Percentiles rank a stretch among this genome's conserved stretches.
These are phyloP conservation scores for Phyllostachys edulis DNA, from an alignment of 176 grass and related monocot species.

Conservation along the genomic window DNA sequence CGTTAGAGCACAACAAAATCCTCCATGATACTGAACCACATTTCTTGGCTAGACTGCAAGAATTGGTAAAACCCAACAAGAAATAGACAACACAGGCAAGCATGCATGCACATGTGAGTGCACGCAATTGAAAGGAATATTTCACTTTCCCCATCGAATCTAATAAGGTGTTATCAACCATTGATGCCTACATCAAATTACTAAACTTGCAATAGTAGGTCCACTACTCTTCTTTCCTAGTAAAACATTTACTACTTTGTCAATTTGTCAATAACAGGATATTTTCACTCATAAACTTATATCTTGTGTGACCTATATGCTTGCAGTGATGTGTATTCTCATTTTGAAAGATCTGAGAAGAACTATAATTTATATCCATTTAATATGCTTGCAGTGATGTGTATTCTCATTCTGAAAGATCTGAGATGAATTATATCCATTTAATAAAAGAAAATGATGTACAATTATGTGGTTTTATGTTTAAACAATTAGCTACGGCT, in stretches of 20 bases:
- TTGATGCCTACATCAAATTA: conserved; percentile 3
- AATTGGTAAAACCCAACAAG: background rate
- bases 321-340: background rate
- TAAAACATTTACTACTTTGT: background rate
- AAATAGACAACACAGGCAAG: conserved; percentile 12
- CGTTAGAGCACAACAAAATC: conserved; percentile 24
- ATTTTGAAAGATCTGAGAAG: background rate
- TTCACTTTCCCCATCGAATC: background rate
- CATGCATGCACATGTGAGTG: background rate
- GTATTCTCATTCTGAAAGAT: background rate
- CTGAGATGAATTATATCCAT: background rate
- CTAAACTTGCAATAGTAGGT: background rate
- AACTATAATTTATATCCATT: background rate
- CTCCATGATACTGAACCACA: conserved; percentile 1
- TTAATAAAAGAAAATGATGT: background rate
- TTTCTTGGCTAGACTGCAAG: background rate
- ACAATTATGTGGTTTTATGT: background rate
- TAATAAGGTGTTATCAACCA: conserved; percentile 21
- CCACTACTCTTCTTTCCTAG: background rate
- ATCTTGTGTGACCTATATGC: background rate
- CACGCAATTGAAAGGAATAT: conserved; percentile 2
- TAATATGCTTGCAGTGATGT: background rate
- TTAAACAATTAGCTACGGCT: background rate
- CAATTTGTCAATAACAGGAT: background rate
- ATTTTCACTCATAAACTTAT: conserved; percentile 3